These are phyloP conservation scores for Juncus effusus DNA, from an alignment of 176 grass and related monocot genomes.

Conservation along the genomic window DNA sequence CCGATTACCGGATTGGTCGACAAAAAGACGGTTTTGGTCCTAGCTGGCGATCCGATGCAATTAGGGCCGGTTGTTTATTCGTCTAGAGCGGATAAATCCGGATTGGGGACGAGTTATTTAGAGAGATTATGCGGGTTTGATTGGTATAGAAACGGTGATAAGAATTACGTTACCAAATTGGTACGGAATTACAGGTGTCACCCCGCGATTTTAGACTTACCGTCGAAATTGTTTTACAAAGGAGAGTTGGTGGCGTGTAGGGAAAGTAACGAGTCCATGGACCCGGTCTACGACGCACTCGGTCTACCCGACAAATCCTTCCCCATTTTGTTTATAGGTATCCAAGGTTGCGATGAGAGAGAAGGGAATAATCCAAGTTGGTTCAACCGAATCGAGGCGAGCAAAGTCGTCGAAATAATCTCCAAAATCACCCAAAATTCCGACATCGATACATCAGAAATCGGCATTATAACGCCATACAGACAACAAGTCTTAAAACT, in stretches of 20 bases:
- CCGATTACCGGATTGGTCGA: constrained; percentile 55
- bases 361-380: constrained; percentile 95
- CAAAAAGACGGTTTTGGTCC: constrained; percentile 73
- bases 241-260: constrained; percentile 64
- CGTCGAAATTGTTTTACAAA: constrained; percentile 77
- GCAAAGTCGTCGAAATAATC: constrained; percentile 80
- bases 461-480: constrained; percentile 90
- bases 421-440: constrained; percentile 51
- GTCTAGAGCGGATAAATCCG: constrained; percentile 50
- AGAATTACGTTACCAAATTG: constrained; percentile 71
- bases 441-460: constrained; percentile 48
- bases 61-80: constrained; percentile 78
- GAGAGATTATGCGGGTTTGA: constrained; percentile 55
- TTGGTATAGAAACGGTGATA: constrained; percentile 41
- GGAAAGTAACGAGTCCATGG: constrained; percentile 32
- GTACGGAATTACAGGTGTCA: constrained; percentile 90
- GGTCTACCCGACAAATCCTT: constrained; percentile 77
- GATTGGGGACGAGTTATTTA: constrained; percentile 70
- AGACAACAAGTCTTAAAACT: constrained; percentile 80
- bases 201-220: constrained; percentile 84
- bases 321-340: constrained; percentile 89
- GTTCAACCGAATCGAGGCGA: constrained; percentile 93
- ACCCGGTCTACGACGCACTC: constrained; percentile 47
- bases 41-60: constrained; percentile 91
- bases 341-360: constrained; percentile 93